A percentile compares a stretch with the other conserved stretches of the same genome.
Conservation (phyloP, 352 stramenopile species). For the Pythium brachiatum region DNA sequence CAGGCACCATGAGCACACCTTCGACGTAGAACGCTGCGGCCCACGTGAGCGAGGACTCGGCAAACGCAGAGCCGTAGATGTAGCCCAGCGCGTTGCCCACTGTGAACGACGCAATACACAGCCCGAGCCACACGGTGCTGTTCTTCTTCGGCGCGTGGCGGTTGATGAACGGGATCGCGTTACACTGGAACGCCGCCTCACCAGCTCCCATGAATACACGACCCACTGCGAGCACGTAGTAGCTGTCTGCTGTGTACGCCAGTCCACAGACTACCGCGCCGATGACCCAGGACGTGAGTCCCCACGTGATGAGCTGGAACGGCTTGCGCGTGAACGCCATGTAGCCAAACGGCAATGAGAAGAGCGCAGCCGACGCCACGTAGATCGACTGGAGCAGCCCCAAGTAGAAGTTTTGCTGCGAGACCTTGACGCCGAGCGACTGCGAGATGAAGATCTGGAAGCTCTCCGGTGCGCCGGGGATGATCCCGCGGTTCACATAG, state of each 20-base stretch:
- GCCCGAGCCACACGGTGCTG: slow-evolving; percentile 85
- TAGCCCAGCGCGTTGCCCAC: slow-evolving; percentile 45
- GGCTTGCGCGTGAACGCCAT: slow-evolving; percentile 79
- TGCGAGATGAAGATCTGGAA: slow-evolving; percentile 91
- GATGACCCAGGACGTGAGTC: slow-evolving; percentile 87
- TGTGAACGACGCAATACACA: slow-evolving; percentile 92
- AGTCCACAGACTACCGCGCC: slow-evolving; percentile 84
- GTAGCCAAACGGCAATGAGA: slow-evolving; percentile 90
- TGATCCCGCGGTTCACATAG: slow-evolving; percentile 95
- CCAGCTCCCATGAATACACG: slow-evolving; percentile 89
- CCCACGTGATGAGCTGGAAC: slow-evolving; percentile 89
- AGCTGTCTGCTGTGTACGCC: slow-evolving; percentile 74
- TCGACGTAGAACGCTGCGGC: background rate
- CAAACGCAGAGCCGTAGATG: background rate
- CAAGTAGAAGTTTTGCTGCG: slow-evolving; percentile 78
- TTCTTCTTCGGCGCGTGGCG: slow-evolving; percentile 65
- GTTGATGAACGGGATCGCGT: slow-evolving; percentile 92
- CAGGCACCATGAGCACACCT: background rate
- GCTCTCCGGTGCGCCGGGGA: slow-evolving; percentile 88
- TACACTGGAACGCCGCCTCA: slow-evolving; percentile 92
- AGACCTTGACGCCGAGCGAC: slow-evolving; percentile 57
- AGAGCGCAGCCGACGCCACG: slow-evolving; percentile 91
- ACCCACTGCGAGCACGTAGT: slow-evolving; percentile 86
- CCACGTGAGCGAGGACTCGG: background rate
- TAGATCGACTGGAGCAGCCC: slow-evolving; percentile 90